Conservation (phyloP, 1,284 basidiomycete species). For the Trametes pubescens region DNA sequence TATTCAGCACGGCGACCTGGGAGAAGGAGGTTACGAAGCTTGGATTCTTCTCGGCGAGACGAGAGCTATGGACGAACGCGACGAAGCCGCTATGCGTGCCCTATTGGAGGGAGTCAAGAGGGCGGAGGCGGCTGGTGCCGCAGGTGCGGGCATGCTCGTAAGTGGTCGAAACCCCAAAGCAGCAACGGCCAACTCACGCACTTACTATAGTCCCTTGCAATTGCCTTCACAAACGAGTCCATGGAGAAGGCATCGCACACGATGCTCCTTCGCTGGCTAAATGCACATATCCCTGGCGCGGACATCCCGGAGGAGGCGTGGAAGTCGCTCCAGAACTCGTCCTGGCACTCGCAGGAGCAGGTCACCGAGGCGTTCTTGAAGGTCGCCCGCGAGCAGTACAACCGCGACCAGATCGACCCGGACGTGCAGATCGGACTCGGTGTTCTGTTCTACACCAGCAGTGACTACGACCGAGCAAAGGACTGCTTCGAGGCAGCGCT, state of each 20-base stretch:
- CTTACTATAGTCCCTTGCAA: conserved; percentile 83
- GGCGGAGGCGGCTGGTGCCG: conserved; percentile 67
- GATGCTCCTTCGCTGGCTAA: conserved; percentile 90
- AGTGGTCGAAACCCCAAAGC: conserved; percentile 40
- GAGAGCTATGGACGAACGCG: conserved; percentile 95
- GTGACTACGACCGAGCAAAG: conserved; percentile 81
- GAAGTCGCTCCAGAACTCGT: conserved; percentile 65
- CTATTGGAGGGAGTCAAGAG: conserved; percentile 72
- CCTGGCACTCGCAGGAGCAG: conserved; percentile 88
- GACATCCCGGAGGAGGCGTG: conserved; percentile 66
- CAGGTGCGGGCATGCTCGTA: conserved; percentile 85
- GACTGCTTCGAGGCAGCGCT: conserved; percentile 94
- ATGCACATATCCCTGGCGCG: conserved; percentile 77
- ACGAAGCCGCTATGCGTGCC: conserved; percentile 82
- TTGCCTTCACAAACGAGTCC: conserved; percentile 97
- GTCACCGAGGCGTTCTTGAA: conserved; percentile 87
- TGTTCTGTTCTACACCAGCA: conserved; percentile 90
- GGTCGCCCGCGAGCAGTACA: conserved; percentile 86
- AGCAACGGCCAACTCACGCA: conserved; percentile 6
- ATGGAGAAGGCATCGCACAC: conserved; percentile 90
- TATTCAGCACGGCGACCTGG: conserved; percentile 80
- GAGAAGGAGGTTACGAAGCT: conserved; percentile 85
- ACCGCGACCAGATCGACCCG: conserved; percentile 79
- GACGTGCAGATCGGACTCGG: conserved; percentile 96
- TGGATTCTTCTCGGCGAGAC: conserved; percentile 96